phyloP scores from a whole-genome alignment of 768 basidiomycete species.

The Suillus spraguei region DNA sequence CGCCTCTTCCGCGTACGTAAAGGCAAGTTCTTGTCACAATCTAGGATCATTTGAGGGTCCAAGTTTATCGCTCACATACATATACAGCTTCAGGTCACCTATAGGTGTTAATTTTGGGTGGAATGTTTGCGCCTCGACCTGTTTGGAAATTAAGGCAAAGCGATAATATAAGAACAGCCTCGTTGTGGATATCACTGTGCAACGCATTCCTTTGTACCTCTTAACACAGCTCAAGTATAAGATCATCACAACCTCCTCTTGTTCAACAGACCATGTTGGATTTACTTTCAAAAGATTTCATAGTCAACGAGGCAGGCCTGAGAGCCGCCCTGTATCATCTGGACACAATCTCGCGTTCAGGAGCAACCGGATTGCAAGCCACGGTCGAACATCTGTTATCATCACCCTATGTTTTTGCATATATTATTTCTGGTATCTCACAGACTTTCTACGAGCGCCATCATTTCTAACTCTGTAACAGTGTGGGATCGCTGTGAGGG shows the following conservation, averaged over 20 bases:
- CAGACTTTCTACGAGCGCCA: neutral
- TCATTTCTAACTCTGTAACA: slow-evolving; percentile 12
- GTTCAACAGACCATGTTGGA: slow-evolving; percentile 3
- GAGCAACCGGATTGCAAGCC: slow-evolving; percentile 22
- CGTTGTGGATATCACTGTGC: neutral
- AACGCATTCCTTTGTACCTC: neutral
- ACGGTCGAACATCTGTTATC: slow-evolving; percentile 32
- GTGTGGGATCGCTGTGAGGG: slow-evolving; percentile 16
- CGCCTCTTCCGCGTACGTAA: neutral
- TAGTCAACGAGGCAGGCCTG: slow-evolving; percentile 24
- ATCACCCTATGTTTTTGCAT: slow-evolving; percentile 29
- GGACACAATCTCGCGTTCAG: slow-evolving; percentile 29
- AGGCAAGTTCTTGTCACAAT: slow-evolving; percentile 1
- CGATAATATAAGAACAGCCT: neutral
- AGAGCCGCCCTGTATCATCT: slow-evolving; percentile 18
- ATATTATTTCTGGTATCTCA: slow-evolving; percentile 30
- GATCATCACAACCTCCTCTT: neutral
- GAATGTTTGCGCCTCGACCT: neutral
- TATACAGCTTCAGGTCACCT: neutral
- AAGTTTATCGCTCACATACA: slow-evolving; percentile 5
- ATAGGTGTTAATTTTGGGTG: neutral
- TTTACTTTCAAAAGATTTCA: slow-evolving; percentile 5
- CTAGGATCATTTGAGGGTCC: slow-evolving; percentile 1
- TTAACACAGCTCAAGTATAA: neutral
- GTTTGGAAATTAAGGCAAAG: neutral